Base-by-base conservation (phyloP, 805 yeast genomes). In the Monosporozyma siamensis region DNA sequence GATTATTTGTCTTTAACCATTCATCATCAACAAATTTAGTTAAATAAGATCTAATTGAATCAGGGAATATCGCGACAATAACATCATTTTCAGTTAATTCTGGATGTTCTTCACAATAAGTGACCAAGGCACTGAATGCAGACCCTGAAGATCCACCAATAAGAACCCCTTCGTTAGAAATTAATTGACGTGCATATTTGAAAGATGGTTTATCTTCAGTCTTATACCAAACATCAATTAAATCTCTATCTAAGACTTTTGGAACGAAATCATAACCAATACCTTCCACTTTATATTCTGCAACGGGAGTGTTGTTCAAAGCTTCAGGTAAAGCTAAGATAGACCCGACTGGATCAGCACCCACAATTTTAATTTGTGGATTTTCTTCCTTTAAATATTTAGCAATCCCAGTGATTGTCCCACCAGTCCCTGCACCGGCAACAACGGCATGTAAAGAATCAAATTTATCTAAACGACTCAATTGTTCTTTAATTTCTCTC, bases 401-500 rank as follows among this genome's bases (percentile, higher is more conserved):
- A 44, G 92, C 77, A 52, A 83, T 82, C 67, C 95, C 95, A 41
- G 84, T 69, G 58, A 85, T 80, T 42, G 95, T 85, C 66, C 95
- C 95, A 65, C 95, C 95, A 44, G 95, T 85, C 66, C 95, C 95
- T 6, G 95, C 95, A 62, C 95, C 95, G 30, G 95, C 95, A 42
- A 86, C 82, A 36, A 86, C 69, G 47, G 80, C 86, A 42, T 77
- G 77, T 42, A 86, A 69, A 46, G 78, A 74, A 27, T 89, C 85
- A 38, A 60, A 61, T 39, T 48, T 40, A 21, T 53, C 44, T 23
- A 61, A 41, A 8, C 55, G 45, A 21, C 71, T 64, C 12, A 90
- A 75, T 65, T 85, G 95, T 47, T 78, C 77, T 79, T 88, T 83
- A 55, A 85, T 85, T 66, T 85, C 95, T 49, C 67, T 77, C 43